Percentiles rank a stretch among this genome's conserved stretches.
phyloP scores from a whole-genome alignment of 345 rosid genomes.

The Populus euphratica region DNA sequence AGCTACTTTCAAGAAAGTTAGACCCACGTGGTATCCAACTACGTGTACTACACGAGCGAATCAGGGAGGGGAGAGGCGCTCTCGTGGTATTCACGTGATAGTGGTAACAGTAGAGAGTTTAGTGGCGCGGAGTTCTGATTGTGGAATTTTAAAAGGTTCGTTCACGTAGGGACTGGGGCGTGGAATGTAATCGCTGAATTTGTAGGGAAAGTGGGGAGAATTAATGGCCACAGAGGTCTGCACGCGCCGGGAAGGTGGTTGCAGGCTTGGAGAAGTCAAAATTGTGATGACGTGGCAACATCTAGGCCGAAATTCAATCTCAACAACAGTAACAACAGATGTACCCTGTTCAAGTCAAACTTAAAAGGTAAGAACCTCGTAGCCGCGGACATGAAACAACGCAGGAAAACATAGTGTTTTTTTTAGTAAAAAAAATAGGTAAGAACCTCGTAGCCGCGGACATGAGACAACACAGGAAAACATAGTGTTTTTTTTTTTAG shows the following conservation, averaged over 20 bases:
- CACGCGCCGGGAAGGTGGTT: neutral
- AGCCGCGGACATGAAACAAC: too few species aligned
- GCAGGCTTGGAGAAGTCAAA: neutral
- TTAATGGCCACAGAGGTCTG: neutral
- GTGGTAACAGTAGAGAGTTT: neutral
- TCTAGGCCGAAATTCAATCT: neutral
- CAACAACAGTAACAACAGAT: neutral
- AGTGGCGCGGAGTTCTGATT: constrained; percentile 18
- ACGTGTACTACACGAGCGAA: neutral
- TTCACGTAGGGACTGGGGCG: neutral
- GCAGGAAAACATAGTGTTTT: too few species aligned
- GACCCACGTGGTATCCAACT: neutral
- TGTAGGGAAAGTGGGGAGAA: too few species aligned
- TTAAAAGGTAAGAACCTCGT: neutral
- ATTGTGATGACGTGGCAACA: constrained; percentile 6
- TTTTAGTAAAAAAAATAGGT: too few species aligned
- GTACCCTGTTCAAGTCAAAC: neutral
- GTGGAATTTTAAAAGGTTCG: neutral
- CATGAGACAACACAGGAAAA: too few species aligned
- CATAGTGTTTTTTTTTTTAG: too few species aligned
- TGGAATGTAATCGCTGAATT: neutral
- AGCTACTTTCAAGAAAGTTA: neutral
- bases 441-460: neutral
- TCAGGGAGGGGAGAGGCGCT: neutral
- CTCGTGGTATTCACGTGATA: neutral